These are phyloP conservation scores for Silene uniflora DNA, from an alignment of 148 eudicot species.

Conservation along the genomic window DNA sequence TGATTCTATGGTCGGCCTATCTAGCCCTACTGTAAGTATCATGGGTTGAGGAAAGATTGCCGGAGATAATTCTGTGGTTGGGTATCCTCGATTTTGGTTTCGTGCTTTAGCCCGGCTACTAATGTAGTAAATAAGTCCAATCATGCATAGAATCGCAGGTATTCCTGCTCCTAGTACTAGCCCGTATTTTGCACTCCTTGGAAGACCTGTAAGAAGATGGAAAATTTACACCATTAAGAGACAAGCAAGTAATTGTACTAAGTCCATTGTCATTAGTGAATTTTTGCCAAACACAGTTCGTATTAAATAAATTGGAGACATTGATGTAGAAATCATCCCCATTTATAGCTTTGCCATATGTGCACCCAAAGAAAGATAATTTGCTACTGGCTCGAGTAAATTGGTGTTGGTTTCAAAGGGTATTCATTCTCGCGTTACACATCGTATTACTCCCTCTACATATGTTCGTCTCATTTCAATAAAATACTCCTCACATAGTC, in stretches of 20 bases:
- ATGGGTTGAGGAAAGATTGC: slow-evolving; percentile 40
- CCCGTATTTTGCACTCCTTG: slow-evolving; percentile 53
- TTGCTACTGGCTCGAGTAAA: too few relatives aligned
- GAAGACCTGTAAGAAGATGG: slow-evolving; percentile 39
- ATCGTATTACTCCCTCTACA: too few relatives aligned
- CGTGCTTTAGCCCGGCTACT: slow-evolving; percentile 24
- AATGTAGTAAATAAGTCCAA: slow-evolving; percentile 41
- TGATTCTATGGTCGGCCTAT: slow-evolving; percentile 53
- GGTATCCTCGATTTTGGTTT: slow-evolving; percentile 7
- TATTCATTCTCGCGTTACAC: too few relatives aligned
- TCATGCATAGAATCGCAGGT: slow-evolving; percentile 46
- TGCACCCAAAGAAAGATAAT: too few relatives aligned
- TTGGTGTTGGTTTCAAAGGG: too few relatives aligned
- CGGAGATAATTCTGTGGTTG: slow-evolving; percentile 27
- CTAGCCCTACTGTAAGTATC: slow-evolving; percentile 37
- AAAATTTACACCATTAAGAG: not conserved
- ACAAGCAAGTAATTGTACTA: not conserved
- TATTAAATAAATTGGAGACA: not conserved
- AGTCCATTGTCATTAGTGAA: not conserved
- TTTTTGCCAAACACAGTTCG: too few relatives aligned
- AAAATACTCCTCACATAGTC: too few relatives aligned
- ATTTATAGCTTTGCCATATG: not conserved
- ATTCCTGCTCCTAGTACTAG: slow-evolving; percentile 54
- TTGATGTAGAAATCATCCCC: not conserved
- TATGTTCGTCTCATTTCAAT: too few relatives aligned